Conservation (phyloP, 2,329 filamentous ascomycete genomes). For the Penicillium sumatraense region DNA sequence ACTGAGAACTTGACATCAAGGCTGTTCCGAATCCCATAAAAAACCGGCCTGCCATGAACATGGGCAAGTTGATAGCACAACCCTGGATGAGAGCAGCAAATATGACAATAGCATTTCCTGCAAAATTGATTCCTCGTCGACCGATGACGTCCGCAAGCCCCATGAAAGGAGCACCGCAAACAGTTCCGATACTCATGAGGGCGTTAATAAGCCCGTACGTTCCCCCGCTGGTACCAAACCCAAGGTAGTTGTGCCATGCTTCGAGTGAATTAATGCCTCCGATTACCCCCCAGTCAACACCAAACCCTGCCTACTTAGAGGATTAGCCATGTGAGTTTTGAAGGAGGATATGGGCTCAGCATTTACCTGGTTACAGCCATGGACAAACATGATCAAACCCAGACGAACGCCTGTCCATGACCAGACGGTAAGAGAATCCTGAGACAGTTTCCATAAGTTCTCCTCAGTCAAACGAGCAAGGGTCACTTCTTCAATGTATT, state of each 20-base stretch:
- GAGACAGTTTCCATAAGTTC: slow-evolving; percentile 48
- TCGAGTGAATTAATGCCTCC: slow-evolving; percentile 50
- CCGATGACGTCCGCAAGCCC: slow-evolving; percentile 57
- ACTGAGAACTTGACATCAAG: slow-evolving; percentile 45
- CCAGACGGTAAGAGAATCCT: slow-evolving; percentile 46
- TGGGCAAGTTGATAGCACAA: slow-evolving; percentile 28
- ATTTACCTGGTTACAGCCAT: slow-evolving; percentile 49
- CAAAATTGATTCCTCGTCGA: slow-evolving; percentile 55
- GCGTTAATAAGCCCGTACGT: slow-evolving; percentile 52
- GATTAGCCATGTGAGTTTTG: not conserved
- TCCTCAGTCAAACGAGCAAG: slow-evolving; percentile 54
- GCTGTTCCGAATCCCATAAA: slow-evolving; percentile 44
- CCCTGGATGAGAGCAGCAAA: slow-evolving; percentile 49
- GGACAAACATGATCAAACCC: slow-evolving; percentile 50
- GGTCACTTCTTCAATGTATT: slow-evolving; percentile 50
- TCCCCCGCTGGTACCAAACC: slow-evolving; percentile 46
- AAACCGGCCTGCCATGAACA: slow-evolving; percentile 46
- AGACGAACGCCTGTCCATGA: slow-evolving; percentile 50
- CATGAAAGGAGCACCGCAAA: slow-evolving; percentile 56
- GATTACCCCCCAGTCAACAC: slow-evolving; percentile 57
- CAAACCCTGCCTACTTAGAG: slow-evolving; percentile 43
- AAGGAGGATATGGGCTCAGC: not conserved
- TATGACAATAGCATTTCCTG: slow-evolving; percentile 52
- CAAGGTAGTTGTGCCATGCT: slow-evolving; percentile 52
- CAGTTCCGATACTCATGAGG: slow-evolving; percentile 53